These are phyloP conservation scores for Teunomyces stri DNA, from an alignment of 805 yeast genomes.

Conservation along the genomic window DNA sequence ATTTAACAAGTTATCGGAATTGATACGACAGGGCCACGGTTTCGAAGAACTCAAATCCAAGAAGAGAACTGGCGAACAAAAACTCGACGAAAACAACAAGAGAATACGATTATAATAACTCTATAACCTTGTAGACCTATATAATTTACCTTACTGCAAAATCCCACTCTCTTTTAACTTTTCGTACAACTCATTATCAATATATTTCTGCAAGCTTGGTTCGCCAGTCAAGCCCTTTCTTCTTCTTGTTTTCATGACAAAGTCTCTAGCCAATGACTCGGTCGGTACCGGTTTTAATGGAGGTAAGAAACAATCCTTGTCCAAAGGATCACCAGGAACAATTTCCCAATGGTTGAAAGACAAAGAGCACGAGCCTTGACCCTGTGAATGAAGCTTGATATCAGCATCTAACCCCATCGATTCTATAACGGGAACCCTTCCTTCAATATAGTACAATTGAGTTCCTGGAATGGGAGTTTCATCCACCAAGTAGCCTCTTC, in stretches of 20 bases:
- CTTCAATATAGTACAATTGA: constrained; percentile 58
- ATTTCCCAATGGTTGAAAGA: constrained; percentile 69
- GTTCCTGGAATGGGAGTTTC: constrained; percentile 69
- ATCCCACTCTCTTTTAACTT: constrained; percentile 52
- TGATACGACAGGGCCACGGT: constrained; percentile 18
- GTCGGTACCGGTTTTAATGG: constrained; percentile 73
- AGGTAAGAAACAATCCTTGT: constrained; percentile 59
- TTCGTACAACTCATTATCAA: constrained; percentile 58
- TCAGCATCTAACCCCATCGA: constrained; percentile 89
- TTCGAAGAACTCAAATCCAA: constrained; percentile 10
- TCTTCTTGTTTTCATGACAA: constrained; percentile 81
- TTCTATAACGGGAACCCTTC: constrained; percentile 82
- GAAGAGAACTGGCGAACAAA: background rate
- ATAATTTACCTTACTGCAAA: constrained; percentile 6
- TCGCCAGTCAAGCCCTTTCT: constrained; percentile 83
- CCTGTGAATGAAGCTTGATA: constrained; percentile 70
- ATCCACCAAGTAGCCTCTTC: constrained; percentile 62
- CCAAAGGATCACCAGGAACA: constrained; percentile 92
- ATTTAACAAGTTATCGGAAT: constrained; percentile 22
- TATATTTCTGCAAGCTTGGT: constrained; percentile 54
- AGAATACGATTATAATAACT: constrained; percentile 1
- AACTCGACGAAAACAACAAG: background rate
- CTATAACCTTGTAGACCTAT: constrained; percentile 4
- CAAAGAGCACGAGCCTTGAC: constrained; percentile 69
- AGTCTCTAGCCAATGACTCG: constrained; percentile 77